A percentile compares a stretch with the other conserved stretches of the same genome.
These are phyloP conservation scores for Schizosaccharomyces osmophilus DNA, from an alignment of 805 yeast genomes.

Conservation along the genomic window DNA sequence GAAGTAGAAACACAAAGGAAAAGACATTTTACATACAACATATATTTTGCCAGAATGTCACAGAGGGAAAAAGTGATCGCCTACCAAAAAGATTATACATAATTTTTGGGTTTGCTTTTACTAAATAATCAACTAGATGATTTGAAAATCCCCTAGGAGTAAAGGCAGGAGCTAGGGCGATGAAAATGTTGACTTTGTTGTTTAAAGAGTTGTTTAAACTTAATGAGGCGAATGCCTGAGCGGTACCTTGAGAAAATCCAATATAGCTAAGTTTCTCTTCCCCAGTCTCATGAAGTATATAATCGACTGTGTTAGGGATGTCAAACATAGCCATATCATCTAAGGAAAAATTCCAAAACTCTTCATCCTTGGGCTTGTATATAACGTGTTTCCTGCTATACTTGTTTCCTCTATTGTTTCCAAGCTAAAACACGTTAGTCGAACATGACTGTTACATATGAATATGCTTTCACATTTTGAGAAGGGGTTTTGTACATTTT, in stretches of 20 bases:
- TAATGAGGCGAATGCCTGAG: slow-evolving; percentile 72
- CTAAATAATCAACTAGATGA: slow-evolving; percentile 46
- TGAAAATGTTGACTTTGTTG: slow-evolving; percentile 26
- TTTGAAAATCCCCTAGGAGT: slow-evolving; percentile 70
- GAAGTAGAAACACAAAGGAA: neutral
- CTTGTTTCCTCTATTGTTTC: slow-evolving; percentile 81
- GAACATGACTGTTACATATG: neutral
- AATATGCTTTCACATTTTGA: neutral
- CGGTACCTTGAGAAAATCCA: slow-evolving; percentile 86
- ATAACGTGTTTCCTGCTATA: slow-evolving; percentile 56
- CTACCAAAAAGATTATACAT: slow-evolving; percentile 51
- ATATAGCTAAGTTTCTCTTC: slow-evolving; percentile 32
- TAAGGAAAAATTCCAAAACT: slow-evolving; percentile 73
- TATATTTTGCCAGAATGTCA: slow-evolving; percentile 52
- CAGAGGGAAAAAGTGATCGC: slow-evolving; percentile 49
- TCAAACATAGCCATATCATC: slow-evolving; percentile 84
- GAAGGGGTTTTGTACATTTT: neutral
- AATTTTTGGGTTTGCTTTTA: slow-evolving; percentile 51
- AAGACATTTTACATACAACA: slow-evolving; percentile 17
- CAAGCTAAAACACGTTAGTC: slow-evolving; percentile 22
- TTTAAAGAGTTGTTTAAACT: slow-evolving; percentile 40
- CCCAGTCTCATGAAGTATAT: slow-evolving; percentile 32
- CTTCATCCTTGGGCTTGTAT: slow-evolving; percentile 19
- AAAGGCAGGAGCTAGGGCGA: slow-evolving; percentile 85
- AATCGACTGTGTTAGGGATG: slow-evolving; percentile 62